Conservation (phyloP, 495 filamentous ascomycete genomes). For the Penicillium arizonense region DNA sequence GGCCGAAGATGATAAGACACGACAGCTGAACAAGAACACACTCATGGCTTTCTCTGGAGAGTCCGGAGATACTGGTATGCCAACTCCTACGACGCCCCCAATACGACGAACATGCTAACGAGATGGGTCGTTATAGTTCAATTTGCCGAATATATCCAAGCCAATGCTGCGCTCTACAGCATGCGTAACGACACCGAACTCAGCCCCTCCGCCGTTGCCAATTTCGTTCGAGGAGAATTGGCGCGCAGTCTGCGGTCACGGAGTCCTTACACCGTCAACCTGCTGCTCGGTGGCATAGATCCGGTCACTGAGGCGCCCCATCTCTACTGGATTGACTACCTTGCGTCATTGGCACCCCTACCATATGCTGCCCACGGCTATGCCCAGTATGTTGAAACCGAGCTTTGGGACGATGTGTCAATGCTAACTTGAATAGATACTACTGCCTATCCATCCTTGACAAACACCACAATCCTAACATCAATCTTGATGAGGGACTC, state of each 20-base stretch:
- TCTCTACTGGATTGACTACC: slow-evolving; percentile 96
- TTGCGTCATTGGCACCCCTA: slow-evolving; percentile 80
- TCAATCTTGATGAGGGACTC: slow-evolving; percentile 79
- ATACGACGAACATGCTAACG: slow-evolving; percentile 8
- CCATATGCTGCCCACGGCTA: slow-evolving; percentile 98
- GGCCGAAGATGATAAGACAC: slow-evolving; percentile 94
- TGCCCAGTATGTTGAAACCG: slow-evolving; percentile 70
- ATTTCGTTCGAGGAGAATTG: slow-evolving; percentile 90
- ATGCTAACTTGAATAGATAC: slow-evolving; percentile 55
- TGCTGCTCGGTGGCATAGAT: slow-evolving; percentile 89
- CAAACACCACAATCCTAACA: slow-evolving; percentile 96
- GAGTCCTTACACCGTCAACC: slow-evolving; percentile 93
- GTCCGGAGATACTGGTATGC: slow-evolving; percentile 88
- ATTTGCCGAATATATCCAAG: slow-evolving; percentile 99
- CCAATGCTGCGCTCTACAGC: slow-evolving; percentile 94
- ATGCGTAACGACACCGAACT: slow-evolving; percentile 96
- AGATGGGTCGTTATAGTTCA: slow-evolving; percentile 62
- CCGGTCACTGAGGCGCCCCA: slow-evolving; percentile 81
- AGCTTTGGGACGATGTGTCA: neutral
- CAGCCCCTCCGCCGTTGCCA: slow-evolving; percentile 79
- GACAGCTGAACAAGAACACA: slow-evolving; percentile 83
- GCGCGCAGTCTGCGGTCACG: slow-evolving; percentile 85
- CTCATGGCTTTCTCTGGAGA: slow-evolving; percentile 97
- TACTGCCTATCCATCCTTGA: slow-evolving; percentile 95
- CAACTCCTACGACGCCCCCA: slow-evolving; percentile 3